Percentiles rank a stretch among this genome's conserved stretches.
Evolutionary conservation across 495 filamentous ascomycete species (phyloP).

Genomic region (Eremomyces bilateralis): DNA sequence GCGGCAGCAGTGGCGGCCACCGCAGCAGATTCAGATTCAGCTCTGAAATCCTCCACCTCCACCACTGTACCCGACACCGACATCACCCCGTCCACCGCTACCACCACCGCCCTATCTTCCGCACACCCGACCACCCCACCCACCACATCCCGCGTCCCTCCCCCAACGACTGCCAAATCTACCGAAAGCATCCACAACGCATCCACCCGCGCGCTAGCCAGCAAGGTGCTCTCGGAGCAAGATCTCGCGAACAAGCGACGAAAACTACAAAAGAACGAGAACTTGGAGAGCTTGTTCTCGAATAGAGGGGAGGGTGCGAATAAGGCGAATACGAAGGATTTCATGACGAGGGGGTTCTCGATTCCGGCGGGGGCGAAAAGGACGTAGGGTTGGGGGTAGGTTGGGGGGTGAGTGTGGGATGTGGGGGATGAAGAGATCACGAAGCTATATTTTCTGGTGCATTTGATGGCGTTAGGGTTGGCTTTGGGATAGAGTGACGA

Average conservation of each 20-base stretch:
- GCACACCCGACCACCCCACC: background rate
- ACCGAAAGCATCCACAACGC: slow-evolving; percentile 55
- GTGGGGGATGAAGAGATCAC: no score
- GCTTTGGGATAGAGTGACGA: no score
- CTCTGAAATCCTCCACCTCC: no score
- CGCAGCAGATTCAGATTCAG: background rate
- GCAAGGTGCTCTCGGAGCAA: slow-evolving; percentile 67
- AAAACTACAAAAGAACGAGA: slow-evolving; percentile 47
- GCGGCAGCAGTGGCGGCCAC: slow-evolving; percentile 17
- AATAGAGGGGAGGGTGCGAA: slow-evolving; percentile 18
- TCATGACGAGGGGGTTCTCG: background rate
- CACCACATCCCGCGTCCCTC: background rate
- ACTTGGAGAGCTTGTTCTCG: slow-evolving; percentile 47
- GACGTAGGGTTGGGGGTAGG: no score
- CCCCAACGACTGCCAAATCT: slow-evolving; percentile 2
- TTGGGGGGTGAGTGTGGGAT: no score
- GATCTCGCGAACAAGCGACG: slow-evolving; percentile 59
- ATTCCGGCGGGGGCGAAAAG: no score
- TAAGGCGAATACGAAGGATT: background rate
- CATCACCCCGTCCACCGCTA: background rate
- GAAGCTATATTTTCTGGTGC: no score
- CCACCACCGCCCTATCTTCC: no score
- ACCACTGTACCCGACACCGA: slow-evolving; percentile 9
- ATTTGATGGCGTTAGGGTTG: no score
- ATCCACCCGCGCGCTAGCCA: slow-evolving; percentile 63